Evolutionary conservation across 805 yeast species (phyloP).

Genomic region (Isabelozyma gotoi): DNA sequence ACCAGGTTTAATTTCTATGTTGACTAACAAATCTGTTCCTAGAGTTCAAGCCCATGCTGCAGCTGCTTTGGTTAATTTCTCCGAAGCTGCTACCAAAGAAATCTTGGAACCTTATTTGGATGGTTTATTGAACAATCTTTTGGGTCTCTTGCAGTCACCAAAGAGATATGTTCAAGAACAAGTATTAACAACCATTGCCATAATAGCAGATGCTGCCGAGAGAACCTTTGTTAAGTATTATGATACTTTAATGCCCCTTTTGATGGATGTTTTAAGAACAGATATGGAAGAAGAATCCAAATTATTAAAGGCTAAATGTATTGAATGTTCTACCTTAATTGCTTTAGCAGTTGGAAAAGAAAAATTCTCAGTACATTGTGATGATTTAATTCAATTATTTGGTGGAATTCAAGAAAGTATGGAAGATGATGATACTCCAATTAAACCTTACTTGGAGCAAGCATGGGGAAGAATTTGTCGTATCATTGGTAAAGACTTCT

Average conservation of each 20-base stretch:
- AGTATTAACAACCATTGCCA: constrained; percentile 93
- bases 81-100: constrained; percentile 87
- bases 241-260: constrained; percentile 89
- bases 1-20: constrained; percentile 84
- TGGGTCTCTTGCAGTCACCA: constrained; percentile 77
- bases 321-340: constrained; percentile 92
- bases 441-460: constrained; percentile 81
- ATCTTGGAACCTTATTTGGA: constrained; percentile 92
- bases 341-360: constrained; percentile 95
- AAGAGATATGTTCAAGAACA: constrained; percentile 96
- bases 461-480: constrained; percentile 96
- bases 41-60: constrained; percentile 98
- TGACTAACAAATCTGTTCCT: constrained; percentile 72
- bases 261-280: constrained; percentile 73
- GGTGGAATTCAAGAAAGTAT: constrained; percentile 65
- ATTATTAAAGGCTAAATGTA: constrained; percentile 84
- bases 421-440: constrained; percentile 78
- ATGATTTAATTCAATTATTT: constrained; percentile 69
- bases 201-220: constrained; percentile 96
- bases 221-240: constrained; percentile 85
- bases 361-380: constrained; percentile 73
- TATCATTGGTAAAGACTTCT: constrained; percentile 79
- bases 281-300: constrained; percentile 80
- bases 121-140: constrained; percentile 67
- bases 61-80: constrained; percentile 94